Conservation (phyloP, 1,284 basidiomycete species). For the Heterobasidion annosum region DNA sequence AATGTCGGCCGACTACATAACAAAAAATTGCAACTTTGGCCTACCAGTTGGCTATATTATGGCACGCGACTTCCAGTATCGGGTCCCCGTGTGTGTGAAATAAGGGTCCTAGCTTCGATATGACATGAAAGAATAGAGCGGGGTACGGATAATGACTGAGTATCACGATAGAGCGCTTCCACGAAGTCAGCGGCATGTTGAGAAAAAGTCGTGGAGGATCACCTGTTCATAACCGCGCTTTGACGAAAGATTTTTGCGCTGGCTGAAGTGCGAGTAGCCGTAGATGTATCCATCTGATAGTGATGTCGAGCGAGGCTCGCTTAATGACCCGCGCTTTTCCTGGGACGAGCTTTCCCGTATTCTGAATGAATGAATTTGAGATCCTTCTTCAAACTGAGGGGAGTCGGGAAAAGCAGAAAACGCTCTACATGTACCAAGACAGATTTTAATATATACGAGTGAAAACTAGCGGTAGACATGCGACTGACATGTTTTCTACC, state of each 20-base stretch:
- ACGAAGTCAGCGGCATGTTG: not conserved
- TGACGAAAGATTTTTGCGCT: conserved; percentile 57
- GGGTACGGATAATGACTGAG: conserved; percentile 82
- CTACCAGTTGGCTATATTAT: conserved; percentile 82
- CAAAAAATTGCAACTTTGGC: conserved; percentile 15
- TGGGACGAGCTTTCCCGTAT: conserved; percentile 35
- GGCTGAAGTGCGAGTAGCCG: conserved; percentile 79
- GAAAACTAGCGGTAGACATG: not conserved
- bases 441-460: conserved; percentile 2
- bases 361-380: conserved; percentile 67
- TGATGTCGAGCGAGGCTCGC: conserved; percentile 16
- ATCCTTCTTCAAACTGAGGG: conserved; percentile 68
- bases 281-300: conserved; percentile 66
- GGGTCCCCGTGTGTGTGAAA: conserved; percentile 70
- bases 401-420: conserved; percentile 96
- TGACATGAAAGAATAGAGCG: conserved; percentile 67
- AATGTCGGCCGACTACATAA: conserved; percentile 8
- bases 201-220: not conserved
- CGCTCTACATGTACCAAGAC: conserved; percentile 43
- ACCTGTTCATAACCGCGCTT: conserved; percentile 88
- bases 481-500: conserved; percentile 78
- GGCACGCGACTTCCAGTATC: conserved; percentile 80
- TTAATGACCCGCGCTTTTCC: not conserved
- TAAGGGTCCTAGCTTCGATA: conserved; percentile 67
- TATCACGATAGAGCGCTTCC: conserved; percentile 78